Percentiles rank a stretch among this genome's conserved stretches.
phyloP scores from a whole-genome alignment of 1,139 yeast genomes.

The Ogataea hybrid region DNA sequence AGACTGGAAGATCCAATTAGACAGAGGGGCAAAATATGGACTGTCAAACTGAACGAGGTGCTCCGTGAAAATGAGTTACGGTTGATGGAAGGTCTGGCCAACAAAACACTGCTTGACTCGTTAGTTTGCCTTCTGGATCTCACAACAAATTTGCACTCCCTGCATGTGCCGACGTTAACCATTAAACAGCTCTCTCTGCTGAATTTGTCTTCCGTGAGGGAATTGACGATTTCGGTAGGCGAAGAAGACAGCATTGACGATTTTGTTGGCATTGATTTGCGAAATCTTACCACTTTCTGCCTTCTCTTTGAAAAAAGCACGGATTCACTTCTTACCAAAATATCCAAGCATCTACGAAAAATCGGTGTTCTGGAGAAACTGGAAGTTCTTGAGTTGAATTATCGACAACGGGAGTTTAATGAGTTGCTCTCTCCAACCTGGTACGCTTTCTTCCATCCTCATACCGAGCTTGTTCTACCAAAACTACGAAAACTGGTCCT shows the following conservation, averaged over 20 bases:
- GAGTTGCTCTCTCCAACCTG: conserved; percentile 24
- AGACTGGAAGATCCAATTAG: conserved; percentile 14
- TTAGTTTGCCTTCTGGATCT: background rate
- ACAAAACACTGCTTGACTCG: background rate
- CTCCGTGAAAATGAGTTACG: conserved; percentile 2
- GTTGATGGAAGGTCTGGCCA: background rate
- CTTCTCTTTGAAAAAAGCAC: conserved; percentile 12
- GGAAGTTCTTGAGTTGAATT: conserved; percentile 18
- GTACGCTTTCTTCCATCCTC: conserved; percentile 25
- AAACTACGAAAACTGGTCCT: conserved; percentile 19
- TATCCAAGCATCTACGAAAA: conserved; percentile 13
- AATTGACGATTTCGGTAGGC: conserved; percentile 1
- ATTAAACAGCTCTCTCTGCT: conserved; percentile 13
- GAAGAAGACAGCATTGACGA: background rate
- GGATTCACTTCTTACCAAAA: conserved; percentile 15
- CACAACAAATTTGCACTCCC: background rate
- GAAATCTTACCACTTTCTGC: background rate
- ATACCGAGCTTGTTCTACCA: background rate
- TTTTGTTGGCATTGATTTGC: background rate
- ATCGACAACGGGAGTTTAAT: conserved; percentile 24
- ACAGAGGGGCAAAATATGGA: conserved; percentile 14
- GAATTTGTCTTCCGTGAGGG: conserved; percentile 1
- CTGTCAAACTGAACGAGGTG: conserved; percentile 14
- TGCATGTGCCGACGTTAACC: background rate
- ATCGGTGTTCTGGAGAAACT: conserved; percentile 12